These are phyloP conservation scores for Cryphonectria naterciae DNA, from an alignment of 2,329 filamentous ascomycete species.

Conservation along the genomic window DNA sequence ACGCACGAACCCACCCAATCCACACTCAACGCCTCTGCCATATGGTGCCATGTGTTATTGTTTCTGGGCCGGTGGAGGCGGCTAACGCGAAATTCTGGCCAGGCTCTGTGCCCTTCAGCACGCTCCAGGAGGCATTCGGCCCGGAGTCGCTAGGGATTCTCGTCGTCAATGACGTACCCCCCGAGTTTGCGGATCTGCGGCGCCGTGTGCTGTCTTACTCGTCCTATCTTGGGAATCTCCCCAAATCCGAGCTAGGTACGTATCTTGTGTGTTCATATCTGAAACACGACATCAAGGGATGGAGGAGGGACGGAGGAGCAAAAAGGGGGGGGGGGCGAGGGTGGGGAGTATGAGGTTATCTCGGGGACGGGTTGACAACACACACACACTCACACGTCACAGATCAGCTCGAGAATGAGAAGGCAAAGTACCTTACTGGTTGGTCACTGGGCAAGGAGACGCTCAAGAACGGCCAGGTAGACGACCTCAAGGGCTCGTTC, in stretches of 20 bases:
- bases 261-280: constrained; percentile 41
- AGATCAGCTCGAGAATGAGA: constrained; percentile 62
- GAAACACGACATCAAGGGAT: not conserved
- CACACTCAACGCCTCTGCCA: not conserved
- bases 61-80: not conserved
- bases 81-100: constrained; percentile 24
- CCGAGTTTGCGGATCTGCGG: constrained; percentile 72
- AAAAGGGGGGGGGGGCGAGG: too few species aligned
- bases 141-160: constrained; percentile 90
- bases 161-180: constrained; percentile 83
- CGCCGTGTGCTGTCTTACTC: constrained; percentile 80
- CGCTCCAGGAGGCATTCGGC: constrained; percentile 81
- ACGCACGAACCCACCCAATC: not conserved
- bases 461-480: constrained; percentile 75
- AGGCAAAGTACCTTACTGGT: constrained; percentile 68
- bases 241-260: constrained; percentile 67
- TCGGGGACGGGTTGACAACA: not conserved
- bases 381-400: constrained; percentile 2
- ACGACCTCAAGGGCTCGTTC: constrained; percentile 81
- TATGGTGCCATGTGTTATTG: not conserved
- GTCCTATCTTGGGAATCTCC: constrained; percentile 84
- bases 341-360: not conserved
- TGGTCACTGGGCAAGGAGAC: constrained; percentile 86
- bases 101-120: constrained; percentile 71
- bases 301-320: not conserved